phyloP scores from a whole-genome alignment of 805 yeast species.

The Lachancea lanzarotensis region DNA sequence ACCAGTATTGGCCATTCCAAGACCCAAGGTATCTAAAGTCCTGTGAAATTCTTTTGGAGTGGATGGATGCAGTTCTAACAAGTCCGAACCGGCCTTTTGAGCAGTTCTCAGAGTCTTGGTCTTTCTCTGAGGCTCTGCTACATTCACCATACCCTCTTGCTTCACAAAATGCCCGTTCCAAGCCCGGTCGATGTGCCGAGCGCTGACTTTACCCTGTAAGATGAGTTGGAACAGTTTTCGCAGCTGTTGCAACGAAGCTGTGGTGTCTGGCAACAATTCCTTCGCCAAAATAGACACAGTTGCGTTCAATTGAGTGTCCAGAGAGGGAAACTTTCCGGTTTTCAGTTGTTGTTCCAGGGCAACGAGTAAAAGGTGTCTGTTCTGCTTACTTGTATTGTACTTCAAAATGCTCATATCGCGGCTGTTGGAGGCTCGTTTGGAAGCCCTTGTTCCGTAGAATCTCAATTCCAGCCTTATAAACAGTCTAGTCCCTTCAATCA shows the following conservation, averaged over 20 bases:
- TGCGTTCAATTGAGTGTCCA: background rate
- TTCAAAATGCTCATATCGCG: background rate
- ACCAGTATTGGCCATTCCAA: background rate
- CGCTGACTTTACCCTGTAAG: constrained; percentile 15
- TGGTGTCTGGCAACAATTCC: background rate
- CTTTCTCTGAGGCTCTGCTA: constrained; percentile 10
- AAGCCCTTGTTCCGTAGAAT: background rate
- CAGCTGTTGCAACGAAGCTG: constrained; percentile 4
- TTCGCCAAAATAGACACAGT: background rate
- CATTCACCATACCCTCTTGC: constrained; percentile 10
- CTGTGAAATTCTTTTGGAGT: constrained; percentile 2
- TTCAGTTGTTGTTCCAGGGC: background rate
- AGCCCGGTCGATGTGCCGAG: constrained; percentile 12
- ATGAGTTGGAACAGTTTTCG: constrained; percentile 12
- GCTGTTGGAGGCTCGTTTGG: background rate
- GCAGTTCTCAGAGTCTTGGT: background rate
- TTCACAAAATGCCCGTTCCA: constrained; percentile 4
- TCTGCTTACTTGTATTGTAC: background rate
- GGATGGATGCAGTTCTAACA: constrained; percentile 12
- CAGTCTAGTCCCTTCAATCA: background rate
- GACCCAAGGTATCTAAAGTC: background rate
- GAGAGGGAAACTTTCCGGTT: background rate
- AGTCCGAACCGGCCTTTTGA: background rate
- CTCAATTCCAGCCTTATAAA: background rate
- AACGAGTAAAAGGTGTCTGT: background rate